Conservation (phyloP, 2,329 filamentous ascomycete species). For the Reticulascus tulasneorum region DNA sequence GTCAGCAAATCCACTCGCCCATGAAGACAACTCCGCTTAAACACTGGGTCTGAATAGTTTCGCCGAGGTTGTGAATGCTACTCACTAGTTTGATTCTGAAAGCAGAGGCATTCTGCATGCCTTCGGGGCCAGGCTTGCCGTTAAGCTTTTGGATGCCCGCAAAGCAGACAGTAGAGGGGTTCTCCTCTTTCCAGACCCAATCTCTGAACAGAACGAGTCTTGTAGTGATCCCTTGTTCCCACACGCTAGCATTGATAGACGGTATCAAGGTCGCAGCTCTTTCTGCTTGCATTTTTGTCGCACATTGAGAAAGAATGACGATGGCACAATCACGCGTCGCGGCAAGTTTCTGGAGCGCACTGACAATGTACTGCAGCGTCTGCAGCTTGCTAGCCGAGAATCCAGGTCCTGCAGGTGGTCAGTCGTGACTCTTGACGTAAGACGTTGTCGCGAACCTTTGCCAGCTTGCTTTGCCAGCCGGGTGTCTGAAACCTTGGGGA, state of each 20-base stretch:
- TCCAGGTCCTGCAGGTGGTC: slow-evolving; percentile 25
- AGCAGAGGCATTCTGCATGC: slow-evolving; percentile 40
- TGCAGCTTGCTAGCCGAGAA: slow-evolving; percentile 42
- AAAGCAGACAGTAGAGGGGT: slow-evolving; percentile 49
- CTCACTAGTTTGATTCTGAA: slow-evolving; percentile 47
- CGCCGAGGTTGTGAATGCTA: slow-evolving; percentile 9
- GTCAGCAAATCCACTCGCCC: slow-evolving; percentile 9
- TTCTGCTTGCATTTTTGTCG: slow-evolving; percentile 71
- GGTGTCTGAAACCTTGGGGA: slow-evolving; percentile 55
- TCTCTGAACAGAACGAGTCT: slow-evolving; percentile 77
- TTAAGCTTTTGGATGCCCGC: slow-evolving; percentile 63
- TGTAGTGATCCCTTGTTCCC: slow-evolving; percentile 74
- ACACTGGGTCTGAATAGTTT: slow-evolving; percentile 1
- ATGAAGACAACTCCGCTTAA: slow-evolving; percentile 9
- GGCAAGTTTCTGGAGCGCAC: slow-evolving; percentile 70
- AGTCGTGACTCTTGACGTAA: slow-evolving; percentile 5
- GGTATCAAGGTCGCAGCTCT: slow-evolving; percentile 67
- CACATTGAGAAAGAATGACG: slow-evolving; percentile 73
- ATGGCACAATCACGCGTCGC: slow-evolving; percentile 69
- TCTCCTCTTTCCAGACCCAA: slow-evolving; percentile 53
- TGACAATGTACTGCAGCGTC: slow-evolving; percentile 60
- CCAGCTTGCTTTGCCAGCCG: slow-evolving; percentile 31
- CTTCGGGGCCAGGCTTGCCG: slow-evolving; percentile 41
- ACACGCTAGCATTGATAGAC: slow-evolving; percentile 69
- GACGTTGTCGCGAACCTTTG: slow-evolving; percentile 28